Evolutionary conservation across 2,329 filamentous ascomycete genomes (phyloP), one percentile per base, ranked within the genome.

Genomic region (Colletotrichum salicis): DNA sequence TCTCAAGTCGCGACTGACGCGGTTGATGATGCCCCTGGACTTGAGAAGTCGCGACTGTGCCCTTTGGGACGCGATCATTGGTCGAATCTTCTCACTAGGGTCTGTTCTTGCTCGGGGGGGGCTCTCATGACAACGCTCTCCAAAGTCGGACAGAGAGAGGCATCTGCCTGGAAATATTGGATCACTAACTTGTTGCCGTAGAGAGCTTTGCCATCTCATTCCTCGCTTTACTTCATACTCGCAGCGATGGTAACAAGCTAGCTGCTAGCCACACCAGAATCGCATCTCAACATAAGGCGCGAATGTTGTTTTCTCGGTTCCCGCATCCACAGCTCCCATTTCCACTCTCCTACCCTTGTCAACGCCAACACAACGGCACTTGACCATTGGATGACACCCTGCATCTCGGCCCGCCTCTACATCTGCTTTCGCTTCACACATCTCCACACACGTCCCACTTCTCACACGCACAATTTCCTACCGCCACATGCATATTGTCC

Each of bases 11-110:
- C 68, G 64, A 63, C 64, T 52, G 41, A 52, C 45, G 56, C 59
- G 54, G n/a, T 51, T 27, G 35, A 56, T 54, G 45, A 7, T 1
- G 27, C 22, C n/a, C 7, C 6, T 31, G 35, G 29, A 12, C 51
- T 45, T 33, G 68, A 31, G 33, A 12, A 1, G 19, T 29, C 3
- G 22, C 24, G 13, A 22, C 59, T 33, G 52, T 11, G 7, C 1
- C 1, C 19, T 48, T 48, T 22, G 1, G 3, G 65, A 71, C 65
- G 69, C 54, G 69, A 60, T 41, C 0, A 69, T 71, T 71, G 59
- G 69, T 2, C 10, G 41, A 3, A 12, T 8, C 31, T 1, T 45
- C 6, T 7, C 15, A 5, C 15, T 19, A n/a, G 15, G 37, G 37
- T 19, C 5, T 45, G 37, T 15, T 45, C 15, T 45, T 45, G 5